Evolutionary conservation across 495 filamentous ascomycete species (phyloP), one percentile per base, ranked within the genome.

Genomic region (Neurospora tetraspora): DNA sequence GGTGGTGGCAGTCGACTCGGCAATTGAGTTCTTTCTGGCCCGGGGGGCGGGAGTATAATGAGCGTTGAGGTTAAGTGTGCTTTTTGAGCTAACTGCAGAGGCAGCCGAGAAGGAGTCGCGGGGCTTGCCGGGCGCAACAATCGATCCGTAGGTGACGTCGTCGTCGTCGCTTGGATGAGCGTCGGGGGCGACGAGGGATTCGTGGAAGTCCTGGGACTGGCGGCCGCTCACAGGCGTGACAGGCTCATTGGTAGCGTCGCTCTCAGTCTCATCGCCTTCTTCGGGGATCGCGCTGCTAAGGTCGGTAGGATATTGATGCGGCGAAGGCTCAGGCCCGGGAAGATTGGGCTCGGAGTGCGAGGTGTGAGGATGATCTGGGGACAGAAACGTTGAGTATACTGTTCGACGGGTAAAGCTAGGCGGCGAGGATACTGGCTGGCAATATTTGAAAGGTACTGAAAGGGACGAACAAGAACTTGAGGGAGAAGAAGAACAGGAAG

Each of bases 201-300:
- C 81, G 69, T 78, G 81, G 69, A 86, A 85, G 75, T 86, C 84
- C 73, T 81, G 83, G 70, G 84, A 86, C 72, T 84, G 83, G 73
- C 84, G 84, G 72, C 82, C 81, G 78, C 85, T 86, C 38, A 83
- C 79, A 34, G 85, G 85, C 4, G 85, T 86, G 74, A 81, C 80
- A 53, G 85, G 85, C 68, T 86, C 85, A 77, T 82, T 85, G 42
- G 79, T 71, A 36, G 80, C 80, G 59, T 86, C 85, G 73, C 83
- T 85, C 45, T 83, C 80, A 4, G 85, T 83, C 76, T 86, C 84
- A 76, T 84, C 82, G 73, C 81, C 79, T 71, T 85, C 84, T 77
- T 86, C 85, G 73, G 82, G 79, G 70, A 85, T 85, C 61, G 84
- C 78, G 39, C 74, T 76, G 18, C 81, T 75, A 10, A 83, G 77